Evolutionary conservation across 2,329 filamentous ascomycete species (phyloP), one percentile per base, ranked within the genome.

Genomic region (Cladosporium halotolerans): DNA sequence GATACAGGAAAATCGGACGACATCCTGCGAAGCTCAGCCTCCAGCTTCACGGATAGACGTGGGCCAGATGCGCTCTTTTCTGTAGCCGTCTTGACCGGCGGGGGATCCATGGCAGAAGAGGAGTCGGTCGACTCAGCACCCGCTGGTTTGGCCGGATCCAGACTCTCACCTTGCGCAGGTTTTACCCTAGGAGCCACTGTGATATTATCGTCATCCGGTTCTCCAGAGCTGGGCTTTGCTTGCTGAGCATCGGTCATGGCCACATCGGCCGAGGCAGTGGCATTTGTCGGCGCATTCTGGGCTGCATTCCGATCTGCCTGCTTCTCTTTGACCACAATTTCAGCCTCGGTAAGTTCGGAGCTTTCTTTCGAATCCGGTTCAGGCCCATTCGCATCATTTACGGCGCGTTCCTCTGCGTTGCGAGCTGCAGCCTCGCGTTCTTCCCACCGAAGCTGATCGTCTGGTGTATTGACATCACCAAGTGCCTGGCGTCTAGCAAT

Each of bases 401-500:
- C 71, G 36, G 70, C 69, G 62, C 78, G 76, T 45, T 81, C 66
- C 34, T 65, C 63, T 9, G 58, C 61, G n/a, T 63, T 61, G 32
- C 66, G 57, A 13, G 65, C 65, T 16, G 62, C 65, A 28, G 66
- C 65, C 42, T 66, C 65, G 40, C 63, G 62, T 45, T 79, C 77
- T 62, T 80, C 76, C 55, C 76, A 65, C 38, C 70, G 76, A 58
- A 83, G 68, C 62, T 84, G 81, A 55, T 81, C 77, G 59, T 84
- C 81, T 2, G 81, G 78, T 14, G 78, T 80, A 9, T 72, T 73
- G 55, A 67, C 64, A 61, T 74, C 64, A 64, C 72, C 62, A 59
- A 72, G 57, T 54, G 74, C 65, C 55, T 73, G 58, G 61, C 70
- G 64, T 38, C 70, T 66, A 42, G 75, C 76, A 49, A 69, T 67